Conservation (phyloP, 805 yeast species). For the Starmerella gropengiesseri region DNA sequence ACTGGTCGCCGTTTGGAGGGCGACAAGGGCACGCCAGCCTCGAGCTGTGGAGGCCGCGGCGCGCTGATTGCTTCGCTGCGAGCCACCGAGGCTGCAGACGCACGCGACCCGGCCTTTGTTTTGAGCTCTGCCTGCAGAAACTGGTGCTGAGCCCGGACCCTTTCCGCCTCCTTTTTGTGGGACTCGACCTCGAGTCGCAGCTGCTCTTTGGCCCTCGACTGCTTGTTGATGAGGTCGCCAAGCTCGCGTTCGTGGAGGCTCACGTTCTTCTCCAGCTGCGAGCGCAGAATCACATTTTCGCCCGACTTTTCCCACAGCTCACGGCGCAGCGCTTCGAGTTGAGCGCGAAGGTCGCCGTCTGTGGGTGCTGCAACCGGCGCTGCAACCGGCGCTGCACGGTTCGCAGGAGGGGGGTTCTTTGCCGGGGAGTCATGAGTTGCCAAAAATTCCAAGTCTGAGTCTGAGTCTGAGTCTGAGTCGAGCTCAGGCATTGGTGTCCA, state of each 20-base stretch:
- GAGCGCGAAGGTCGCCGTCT: not conserved
- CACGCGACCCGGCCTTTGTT: not conserved
- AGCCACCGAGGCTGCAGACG: not conserved
- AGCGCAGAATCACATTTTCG: slow-evolving; percentile 67
- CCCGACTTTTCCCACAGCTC: slow-evolving; percentile 43
- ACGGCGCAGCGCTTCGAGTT: not conserved
- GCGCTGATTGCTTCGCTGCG: not conserved
- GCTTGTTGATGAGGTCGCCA: slow-evolving; percentile 22
- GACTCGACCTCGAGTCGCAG: slow-evolving; percentile 33
- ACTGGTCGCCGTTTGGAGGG: slow-evolving; percentile 15
- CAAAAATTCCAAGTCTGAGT: slow-evolving; percentile 18
- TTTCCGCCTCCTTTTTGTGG: slow-evolving; percentile 35
- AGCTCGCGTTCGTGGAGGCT: slow-evolving; percentile 25
- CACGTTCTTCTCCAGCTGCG: slow-evolving; percentile 40
- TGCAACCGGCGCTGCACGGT: too few relatives aligned
- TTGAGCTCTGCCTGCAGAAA: slow-evolving; percentile 33
- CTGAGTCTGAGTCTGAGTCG: slow-evolving; percentile 6
- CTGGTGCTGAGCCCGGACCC: slow-evolving; percentile 44
- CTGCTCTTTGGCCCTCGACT: slow-evolving; percentile 22
- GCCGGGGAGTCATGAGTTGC: slow-evolving; percentile 3
- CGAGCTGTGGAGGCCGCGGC: not conserved
- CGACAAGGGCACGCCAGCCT: not conserved
- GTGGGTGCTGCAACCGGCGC: too few relatives aligned
- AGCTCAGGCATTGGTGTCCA: not conserved
- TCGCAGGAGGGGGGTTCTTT: slow-evolving; percentile 12